phyloP scores from a whole-genome alignment of 768 basidiomycete genomes.

The Paxillus involutus region DNA sequence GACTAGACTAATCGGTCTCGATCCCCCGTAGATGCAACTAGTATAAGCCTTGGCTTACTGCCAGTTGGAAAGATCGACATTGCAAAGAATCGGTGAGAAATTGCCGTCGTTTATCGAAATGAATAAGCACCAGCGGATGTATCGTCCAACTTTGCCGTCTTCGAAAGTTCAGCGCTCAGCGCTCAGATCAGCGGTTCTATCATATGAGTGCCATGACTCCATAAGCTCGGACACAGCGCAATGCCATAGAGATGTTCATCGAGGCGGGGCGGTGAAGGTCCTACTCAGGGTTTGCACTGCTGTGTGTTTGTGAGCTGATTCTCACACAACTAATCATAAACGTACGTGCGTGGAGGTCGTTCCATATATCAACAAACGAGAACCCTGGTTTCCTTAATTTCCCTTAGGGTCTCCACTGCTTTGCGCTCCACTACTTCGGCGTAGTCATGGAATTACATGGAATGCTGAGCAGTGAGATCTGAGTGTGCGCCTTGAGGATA shows the following conservation, averaged over 20 bases:
- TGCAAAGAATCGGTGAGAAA: conserved; percentile 4
- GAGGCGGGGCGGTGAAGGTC: conserved; percentile 34
- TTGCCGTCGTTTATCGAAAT: conserved; percentile 25
- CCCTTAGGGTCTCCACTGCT: background rate
- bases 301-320: background rate
- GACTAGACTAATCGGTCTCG: too few relatives aligned
- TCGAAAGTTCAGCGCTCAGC: conserved; percentile 28
- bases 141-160: conserved; percentile 31
- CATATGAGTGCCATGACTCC: conserved; percentile 45
- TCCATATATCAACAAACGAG: too few relatives aligned
- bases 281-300: conserved; percentile 30
- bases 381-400: too few relatives aligned
- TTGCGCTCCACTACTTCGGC: conserved; percentile 36
- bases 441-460: conserved; percentile 49
- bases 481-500: conserved; percentile 34
- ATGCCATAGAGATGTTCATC: conserved; percentile 28
- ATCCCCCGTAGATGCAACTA: too few relatives aligned
- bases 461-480: conserved; percentile 41
- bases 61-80: conserved; percentile 23
- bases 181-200: conserved; percentile 40
- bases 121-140: conserved; percentile 22
- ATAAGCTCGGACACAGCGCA: conserved; percentile 44
- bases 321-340: conserved; percentile 29
- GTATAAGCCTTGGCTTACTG: background rate
- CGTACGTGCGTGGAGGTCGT: background rate